Evolutionary conservation across 352 stramenopile genomes (phyloP).

Genomic region (Phytophthora palmivora): DNA sequence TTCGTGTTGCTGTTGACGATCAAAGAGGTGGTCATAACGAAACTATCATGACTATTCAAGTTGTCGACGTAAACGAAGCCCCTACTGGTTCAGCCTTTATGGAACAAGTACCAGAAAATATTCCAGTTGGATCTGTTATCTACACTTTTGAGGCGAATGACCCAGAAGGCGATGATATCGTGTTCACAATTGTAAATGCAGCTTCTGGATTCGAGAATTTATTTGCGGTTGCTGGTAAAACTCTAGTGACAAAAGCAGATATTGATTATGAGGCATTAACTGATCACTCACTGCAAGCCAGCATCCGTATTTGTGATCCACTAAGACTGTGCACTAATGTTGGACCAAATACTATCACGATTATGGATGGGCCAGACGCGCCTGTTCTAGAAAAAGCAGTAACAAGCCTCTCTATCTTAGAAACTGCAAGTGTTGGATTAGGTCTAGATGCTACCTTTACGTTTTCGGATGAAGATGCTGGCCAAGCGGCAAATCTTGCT

Average conservation of each 20-base stretch:
- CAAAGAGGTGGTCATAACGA: conserved; percentile 23
- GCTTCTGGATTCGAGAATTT: conserved; percentile 17
- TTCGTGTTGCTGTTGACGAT: conserved; percentile 34
- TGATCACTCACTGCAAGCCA: conserved; percentile 33
- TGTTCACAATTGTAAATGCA: conserved; percentile 24
- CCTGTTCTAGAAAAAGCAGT: conserved; percentile 39
- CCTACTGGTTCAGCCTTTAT: conserved; percentile 35
- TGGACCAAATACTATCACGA: conserved; percentile 45
- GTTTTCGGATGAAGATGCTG: conserved; percentile 57
- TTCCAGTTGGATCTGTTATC: conserved; percentile 33
- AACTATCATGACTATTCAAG: conserved; percentile 28
- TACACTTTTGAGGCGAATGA: conserved; percentile 35
- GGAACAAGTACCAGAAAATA: conserved; percentile 45
- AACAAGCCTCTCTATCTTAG: conserved; percentile 18
- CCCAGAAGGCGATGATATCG: conserved; percentile 50
- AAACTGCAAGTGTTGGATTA: conserved; percentile 16
- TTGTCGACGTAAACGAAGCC: conserved; percentile 45
- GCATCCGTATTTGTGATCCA: conserved; percentile 51
- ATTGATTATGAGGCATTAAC: conserved; percentile 31
- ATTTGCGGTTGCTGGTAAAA: conserved; percentile 22
- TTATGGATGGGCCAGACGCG: conserved; percentile 51
- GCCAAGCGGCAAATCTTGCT: conserved; percentile 44
- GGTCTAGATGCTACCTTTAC: conserved; percentile 35
- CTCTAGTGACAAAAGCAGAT: conserved; percentile 23
- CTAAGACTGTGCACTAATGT: conserved; percentile 44